Conservation (phyloP, 1,284 basidiomycete species). For the Rhodotorula sp. region DNA sequence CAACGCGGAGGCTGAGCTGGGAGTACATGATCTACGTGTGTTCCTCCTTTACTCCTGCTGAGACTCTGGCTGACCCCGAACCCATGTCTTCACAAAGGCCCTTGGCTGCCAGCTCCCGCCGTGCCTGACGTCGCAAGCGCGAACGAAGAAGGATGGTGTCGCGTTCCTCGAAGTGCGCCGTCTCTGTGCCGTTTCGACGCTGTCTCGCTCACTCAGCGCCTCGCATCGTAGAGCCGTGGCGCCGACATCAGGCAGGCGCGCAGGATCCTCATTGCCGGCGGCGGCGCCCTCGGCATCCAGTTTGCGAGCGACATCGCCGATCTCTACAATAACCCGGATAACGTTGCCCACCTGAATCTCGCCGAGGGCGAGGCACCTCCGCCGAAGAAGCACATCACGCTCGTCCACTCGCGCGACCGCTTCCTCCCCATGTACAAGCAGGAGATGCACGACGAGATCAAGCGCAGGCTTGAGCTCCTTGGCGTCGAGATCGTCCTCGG, state of each 20-base stretch:
- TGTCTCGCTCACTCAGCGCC: neutral
- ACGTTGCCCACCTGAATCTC: conserved; percentile 12
- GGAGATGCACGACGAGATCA: conserved; percentile 56
- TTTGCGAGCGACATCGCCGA: conserved; percentile 70
- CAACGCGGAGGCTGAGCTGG: conserved; percentile 44
- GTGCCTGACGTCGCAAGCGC: conserved; percentile 32
- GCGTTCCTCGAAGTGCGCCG: conserved; percentile 25
- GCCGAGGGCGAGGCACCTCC: conserved; percentile 10
- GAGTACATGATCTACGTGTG: conserved; percentile 55
- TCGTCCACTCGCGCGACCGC: conserved; percentile 66
- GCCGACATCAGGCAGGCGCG: conserved; percentile 49
- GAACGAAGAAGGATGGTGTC: conserved; percentile 48
- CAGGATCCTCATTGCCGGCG: conserved; percentile 55
- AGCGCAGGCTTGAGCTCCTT: conserved; percentile 50
- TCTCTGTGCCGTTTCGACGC: too few species aligned
- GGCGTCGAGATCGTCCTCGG: conserved; percentile 53
- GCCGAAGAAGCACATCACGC: conserved; percentile 56
- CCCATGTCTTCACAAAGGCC: conserved; percentile 16
- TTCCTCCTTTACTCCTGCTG: neutral
- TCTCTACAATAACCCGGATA: conserved; percentile 54
- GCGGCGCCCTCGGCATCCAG: conserved; percentile 59
- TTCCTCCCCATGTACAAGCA: conserved; percentile 65
- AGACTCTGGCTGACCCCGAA: neutral
- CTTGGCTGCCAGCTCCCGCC: conserved; percentile 41
- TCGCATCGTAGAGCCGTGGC: conserved; percentile 45